These are phyloP conservation scores for Colletotrichum destructivum DNA, from an alignment of 2,329 filamentous ascomycete species.

Conservation along the genomic window DNA sequence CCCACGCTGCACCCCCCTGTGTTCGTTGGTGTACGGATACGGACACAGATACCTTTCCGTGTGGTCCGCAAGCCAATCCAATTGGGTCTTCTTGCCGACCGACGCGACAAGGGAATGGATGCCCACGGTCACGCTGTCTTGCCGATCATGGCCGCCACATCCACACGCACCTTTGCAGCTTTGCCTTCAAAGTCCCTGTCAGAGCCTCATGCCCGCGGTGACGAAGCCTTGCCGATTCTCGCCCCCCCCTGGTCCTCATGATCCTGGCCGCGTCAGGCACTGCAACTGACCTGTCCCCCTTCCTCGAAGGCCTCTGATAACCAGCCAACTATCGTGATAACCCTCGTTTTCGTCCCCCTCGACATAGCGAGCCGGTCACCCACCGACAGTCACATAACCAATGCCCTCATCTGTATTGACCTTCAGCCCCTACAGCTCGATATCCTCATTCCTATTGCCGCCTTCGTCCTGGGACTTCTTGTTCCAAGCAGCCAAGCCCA, in stretches of 20 bases:
- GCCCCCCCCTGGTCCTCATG: constrained; percentile 2
- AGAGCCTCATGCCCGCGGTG: constrained; percentile 30
- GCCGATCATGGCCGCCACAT: neutral
- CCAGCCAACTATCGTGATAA: too few relatives aligned
- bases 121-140: neutral
- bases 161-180: neutral
- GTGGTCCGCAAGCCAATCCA: neutral
- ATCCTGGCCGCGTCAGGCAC: neutral
- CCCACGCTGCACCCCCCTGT: neutral
- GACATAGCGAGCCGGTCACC: too few relatives aligned
- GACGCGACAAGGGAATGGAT: constrained; percentile 17
- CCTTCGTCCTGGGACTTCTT: constrained; percentile 7
- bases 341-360: too few relatives aligned
- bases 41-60: too few relatives aligned
- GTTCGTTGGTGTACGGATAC: too few relatives aligned
- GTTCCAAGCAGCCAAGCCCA: constrained; percentile 3
- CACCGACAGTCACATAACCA: too few relatives aligned
- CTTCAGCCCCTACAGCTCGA: constrained; percentile 8
- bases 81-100: constrained; percentile 21
- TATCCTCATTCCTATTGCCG: constrained; percentile 6
- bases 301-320: too few relatives aligned
- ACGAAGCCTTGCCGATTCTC: constrained; percentile 18
- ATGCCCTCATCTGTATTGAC: too few relatives aligned
- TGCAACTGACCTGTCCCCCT: too few relatives aligned
- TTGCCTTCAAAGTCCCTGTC: neutral